Base-by-base conservation (phyloP, 2,329 filamentous ascomycete genomes). In the Fusarium cicatricum region DNA sequence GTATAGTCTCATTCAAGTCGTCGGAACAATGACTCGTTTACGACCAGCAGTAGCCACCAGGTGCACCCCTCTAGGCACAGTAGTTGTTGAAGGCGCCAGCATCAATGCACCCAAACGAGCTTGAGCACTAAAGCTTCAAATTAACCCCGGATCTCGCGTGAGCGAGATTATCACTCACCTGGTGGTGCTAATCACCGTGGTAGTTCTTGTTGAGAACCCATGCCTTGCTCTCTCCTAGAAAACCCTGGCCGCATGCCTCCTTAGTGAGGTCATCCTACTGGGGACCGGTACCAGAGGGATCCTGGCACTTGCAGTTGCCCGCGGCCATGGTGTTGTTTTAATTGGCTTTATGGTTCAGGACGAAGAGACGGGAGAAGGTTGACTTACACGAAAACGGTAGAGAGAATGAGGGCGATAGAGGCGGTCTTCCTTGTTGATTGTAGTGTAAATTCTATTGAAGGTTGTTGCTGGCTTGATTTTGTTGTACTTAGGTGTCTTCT, bases 261-360 rank as follows among this genome's bases (percentile, higher is more conserved):
- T 41, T 5, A n/a, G 38, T 41, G 21, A 41, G 38, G 8, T 41
- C 38, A 16, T 41, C 11, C 38, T 23, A 41, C 21, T 41, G 38
- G 26, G 38, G 38, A 4, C 38, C 38, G 15, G 38, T 41, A 11
- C 38, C 38, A 15, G 38, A 41, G 15, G 38, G 38, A 29, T 41
- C 38, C 26, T 41, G 38, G 38, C 38, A 41, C 38, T 41, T 41
- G 38, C 38, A 41, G 38, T 41, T 41, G 21, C 15, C 26, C 11
- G 21, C 3, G 38, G 38, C 38, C 5, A 41, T 15, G 38, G 14
- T 23, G 26, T 23, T 41, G n/a, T 17, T 34, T 15, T 17, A 14
- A 14, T 34, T 14, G 17, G 32, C n/a, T 17, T 34, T 34, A 5
- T 34, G n/a, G n/a, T n/a, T n/a, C 15, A 16, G 15, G 15, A 14